Evolutionary conservation across 2,329 filamentous ascomycete species (phyloP).

Genomic region (Claviceps citrina): DNA sequence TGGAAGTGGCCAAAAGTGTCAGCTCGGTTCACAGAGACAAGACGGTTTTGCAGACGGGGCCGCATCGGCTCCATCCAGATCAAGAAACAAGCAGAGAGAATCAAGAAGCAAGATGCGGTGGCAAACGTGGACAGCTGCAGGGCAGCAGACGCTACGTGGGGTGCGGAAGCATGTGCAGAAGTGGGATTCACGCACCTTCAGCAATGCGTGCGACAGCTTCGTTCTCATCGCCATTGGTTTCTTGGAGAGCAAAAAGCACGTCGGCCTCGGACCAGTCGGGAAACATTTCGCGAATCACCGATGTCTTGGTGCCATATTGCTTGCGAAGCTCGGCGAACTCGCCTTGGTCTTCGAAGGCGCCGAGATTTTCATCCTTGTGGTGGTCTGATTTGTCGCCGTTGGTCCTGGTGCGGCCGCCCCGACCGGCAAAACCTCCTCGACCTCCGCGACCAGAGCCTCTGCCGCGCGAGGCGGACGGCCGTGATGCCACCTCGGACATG

Average conservation of each 20-base stretch:
- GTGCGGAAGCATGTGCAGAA: neutral
- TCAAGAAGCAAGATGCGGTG: neutral
- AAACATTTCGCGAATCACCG: conserved; percentile 81
- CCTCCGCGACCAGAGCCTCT: conserved; percentile 82
- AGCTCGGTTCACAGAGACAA: conserved; percentile 6
- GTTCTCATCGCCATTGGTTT: conserved; percentile 67
- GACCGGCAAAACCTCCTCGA: conserved; percentile 58
- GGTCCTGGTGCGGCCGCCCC: conserved; percentile 50
- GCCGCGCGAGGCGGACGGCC: conserved; percentile 71
- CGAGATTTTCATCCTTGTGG: conserved; percentile 41
- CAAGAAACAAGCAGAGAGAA: neutral
- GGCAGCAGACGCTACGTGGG: too few species aligned
- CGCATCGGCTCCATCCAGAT: too few species aligned
- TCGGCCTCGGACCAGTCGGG: conserved; percentile 92
- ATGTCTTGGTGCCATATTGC: conserved; percentile 66
- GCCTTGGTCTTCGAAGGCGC: conserved; percentile 61
- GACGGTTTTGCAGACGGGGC: too few species aligned
- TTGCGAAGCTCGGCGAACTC: conserved; percentile 87
- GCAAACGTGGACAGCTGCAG: too few species aligned
- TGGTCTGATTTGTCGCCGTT: conserved; percentile 53
- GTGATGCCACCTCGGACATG: conserved; percentile 92
- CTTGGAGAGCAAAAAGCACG: conserved; percentile 80
- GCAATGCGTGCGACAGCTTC: conserved; percentile 63
- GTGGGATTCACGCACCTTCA: conserved; percentile 42
- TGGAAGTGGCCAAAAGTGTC: conserved; percentile 7